A percentile compares a stretch with the other conserved stretches of the same genome.
These are phyloP conservation scores for Entomophthora muscae DNA, from an alignment of 371 early-diverging fungal genomes.

Conservation along the genomic window DNA sequence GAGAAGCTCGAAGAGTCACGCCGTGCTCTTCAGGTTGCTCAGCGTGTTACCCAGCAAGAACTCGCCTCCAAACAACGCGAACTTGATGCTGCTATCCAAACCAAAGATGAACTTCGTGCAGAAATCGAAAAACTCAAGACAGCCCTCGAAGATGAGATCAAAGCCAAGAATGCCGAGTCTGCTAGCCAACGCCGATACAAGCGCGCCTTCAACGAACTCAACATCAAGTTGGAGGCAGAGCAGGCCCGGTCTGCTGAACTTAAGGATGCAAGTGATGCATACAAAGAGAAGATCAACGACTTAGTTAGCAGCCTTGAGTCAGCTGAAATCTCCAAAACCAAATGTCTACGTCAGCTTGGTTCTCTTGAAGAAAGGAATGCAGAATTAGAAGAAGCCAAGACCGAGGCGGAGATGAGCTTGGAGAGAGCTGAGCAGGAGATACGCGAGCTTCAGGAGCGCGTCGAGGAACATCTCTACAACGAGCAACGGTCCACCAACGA, in stretches of 20 bases:
- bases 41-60: conserved; percentile 54
- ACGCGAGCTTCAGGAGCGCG: conserved; percentile 41
- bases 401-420: conserved; percentile 30
- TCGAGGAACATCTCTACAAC: conserved; percentile 23
- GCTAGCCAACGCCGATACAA: conserved; percentile 14
- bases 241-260: conserved; percentile 26
- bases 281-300: conserved; percentile 33
- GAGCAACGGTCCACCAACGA: conserved; percentile 12
- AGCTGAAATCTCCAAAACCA: conserved; percentile 33
- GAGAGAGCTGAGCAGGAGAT: conserved; percentile 31
- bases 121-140: conserved; percentile 46
- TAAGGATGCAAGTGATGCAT: conserved; percentile 28
- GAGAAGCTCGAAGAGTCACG: conserved; percentile 61
- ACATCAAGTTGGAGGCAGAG: conserved; percentile 20
- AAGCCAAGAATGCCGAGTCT: conserved; percentile 26
- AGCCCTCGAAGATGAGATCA: conserved; percentile 37
- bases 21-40: conserved; percentile 46
- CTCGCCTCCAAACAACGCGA: conserved; percentile 49
- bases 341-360: conserved; percentile 41
- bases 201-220: conserved; percentile 20
- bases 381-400: conserved; percentile 40
- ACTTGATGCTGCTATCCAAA: conserved; percentile 25
- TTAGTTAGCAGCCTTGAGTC: conserved; percentile 30
- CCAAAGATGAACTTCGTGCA: conserved; percentile 28
- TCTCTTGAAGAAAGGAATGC: conserved; percentile 24